Conservation (phyloP, 805 yeast genomes). For the Nakazawaea ernobii region DNA sequence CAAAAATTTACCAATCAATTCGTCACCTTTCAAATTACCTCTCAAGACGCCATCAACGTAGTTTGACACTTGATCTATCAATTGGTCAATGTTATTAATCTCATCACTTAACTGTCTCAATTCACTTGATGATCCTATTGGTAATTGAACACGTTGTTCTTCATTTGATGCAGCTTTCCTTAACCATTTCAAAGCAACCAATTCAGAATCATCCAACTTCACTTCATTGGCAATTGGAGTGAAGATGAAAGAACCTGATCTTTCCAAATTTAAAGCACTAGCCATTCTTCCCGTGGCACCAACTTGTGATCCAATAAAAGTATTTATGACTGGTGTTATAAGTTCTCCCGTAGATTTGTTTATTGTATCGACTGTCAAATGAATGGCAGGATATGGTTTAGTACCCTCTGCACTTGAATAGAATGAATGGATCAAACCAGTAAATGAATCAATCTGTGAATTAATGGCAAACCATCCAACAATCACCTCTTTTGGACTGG, state of each 20-base stretch:
- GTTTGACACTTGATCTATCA: conserved; percentile 43
- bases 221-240: conserved; percentile 70
- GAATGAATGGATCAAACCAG: conserved; percentile 77
- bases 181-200: conserved; percentile 45
- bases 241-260: conserved; percentile 53
- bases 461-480: conserved; percentile 80
- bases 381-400: conserved; percentile 71
- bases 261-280: conserved; percentile 31
- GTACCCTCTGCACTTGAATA: conserved; percentile 66
- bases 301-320: conserved; percentile 75
- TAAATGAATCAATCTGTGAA: conserved; percentile 57
- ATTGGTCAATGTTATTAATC: conserved; percentile 36
- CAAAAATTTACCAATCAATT: conserved; percentile 61
- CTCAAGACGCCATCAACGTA: conserved; percentile 39
- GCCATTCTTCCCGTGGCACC: conserved; percentile 45
- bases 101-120: conserved; percentile 41
- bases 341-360: conserved; percentile 39
- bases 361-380: conserved; percentile 63
- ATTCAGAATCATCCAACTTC: conserved; percentile 49
- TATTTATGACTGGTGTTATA: conserved; percentile 48
- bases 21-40: conserved; percentile 42
- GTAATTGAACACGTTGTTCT: conserved; percentile 25
- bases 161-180: conserved; percentile 31
- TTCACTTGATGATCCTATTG: conserved; percentile 31
- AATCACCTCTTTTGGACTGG: conserved; percentile 72